Conservation (phyloP, 257 asterid genomes). For the Solanum ahanhuiri region DNA sequence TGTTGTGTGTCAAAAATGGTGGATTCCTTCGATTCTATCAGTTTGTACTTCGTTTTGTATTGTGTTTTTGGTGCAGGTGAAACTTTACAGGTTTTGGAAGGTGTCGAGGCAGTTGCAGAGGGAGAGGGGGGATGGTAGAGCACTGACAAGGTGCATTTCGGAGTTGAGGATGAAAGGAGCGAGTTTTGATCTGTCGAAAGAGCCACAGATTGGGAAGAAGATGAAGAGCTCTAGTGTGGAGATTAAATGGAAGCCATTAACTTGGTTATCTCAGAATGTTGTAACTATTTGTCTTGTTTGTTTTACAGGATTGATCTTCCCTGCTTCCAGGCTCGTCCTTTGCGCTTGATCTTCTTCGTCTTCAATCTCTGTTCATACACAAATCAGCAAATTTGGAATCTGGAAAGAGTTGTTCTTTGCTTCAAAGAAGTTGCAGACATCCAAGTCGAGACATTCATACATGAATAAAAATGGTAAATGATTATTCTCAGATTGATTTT, state of each 20-base stretch:
- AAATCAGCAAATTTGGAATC: background rate
- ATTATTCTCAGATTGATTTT: background rate
- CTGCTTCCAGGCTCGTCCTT: conserved; percentile 54
- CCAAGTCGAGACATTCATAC: background rate
- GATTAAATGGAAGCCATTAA: conserved; percentile 77
- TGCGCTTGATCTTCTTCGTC: conserved; percentile 20
- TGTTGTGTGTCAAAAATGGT: conserved; percentile 44
- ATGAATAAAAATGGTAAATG: background rate
- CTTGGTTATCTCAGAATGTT: conserved; percentile 54
- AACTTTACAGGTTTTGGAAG: conserved; percentile 75
- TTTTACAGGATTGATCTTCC: conserved; percentile 49
- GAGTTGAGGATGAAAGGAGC: conserved; percentile 95
- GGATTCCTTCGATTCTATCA: conserved; percentile 61
- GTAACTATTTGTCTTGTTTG: conserved; percentile 47
- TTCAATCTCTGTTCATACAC: background rate
- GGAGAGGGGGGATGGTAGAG: conserved; percentile 61
- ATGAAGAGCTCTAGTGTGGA: conserved; percentile 98
- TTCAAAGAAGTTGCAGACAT: background rate
- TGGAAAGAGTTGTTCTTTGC: background rate
- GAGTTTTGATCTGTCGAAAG: conserved; percentile 71
- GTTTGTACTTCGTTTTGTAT: conserved; percentile 33
- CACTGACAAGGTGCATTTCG: conserved; percentile 58
- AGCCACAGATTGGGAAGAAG: conserved; percentile 65
- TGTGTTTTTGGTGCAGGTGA: conserved; percentile 47
- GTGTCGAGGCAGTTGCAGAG: conserved; percentile 56